Evolutionary conservation across 305 asterid species (phyloP).

Genomic region (Rubia balearica): DNA sequence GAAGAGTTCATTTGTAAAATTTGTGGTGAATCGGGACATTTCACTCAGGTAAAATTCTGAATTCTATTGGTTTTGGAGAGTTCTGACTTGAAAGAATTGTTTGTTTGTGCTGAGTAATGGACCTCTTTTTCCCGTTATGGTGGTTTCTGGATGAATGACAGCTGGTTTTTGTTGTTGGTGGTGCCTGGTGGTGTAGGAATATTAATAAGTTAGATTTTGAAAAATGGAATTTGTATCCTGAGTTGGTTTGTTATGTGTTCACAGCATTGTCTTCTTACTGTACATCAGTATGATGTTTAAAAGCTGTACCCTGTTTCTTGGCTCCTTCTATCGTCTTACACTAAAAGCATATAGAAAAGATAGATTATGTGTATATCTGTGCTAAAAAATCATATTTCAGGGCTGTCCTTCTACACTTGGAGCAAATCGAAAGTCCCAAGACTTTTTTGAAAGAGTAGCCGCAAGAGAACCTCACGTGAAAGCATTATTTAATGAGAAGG

Average conservation of each 20-base stretch:
- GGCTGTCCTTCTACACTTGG: constrained; percentile 99
- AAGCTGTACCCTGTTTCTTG: background rate
- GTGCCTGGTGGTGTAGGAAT: background rate
- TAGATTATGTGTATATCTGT: background rate
- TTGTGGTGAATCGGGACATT: constrained; percentile 98
- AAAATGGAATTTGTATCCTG: background rate
- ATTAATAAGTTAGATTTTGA: background rate
- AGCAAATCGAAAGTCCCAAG: constrained; percentile 90
- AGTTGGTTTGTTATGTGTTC: background rate
- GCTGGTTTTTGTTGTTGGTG: background rate
- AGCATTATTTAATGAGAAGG: constrained; percentile 75
- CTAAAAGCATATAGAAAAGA: background rate
- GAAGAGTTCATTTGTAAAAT: constrained; percentile 94
- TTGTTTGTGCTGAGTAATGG: background rate
- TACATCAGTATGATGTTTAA: background rate
- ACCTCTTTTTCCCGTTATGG: background rate
- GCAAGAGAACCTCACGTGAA: constrained; percentile 87
- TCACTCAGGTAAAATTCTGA: constrained; percentile 62
- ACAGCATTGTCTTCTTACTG: background rate
- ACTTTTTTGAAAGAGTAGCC: constrained; percentile 89
- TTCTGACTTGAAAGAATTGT: background rate
- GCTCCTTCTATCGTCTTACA: background rate
- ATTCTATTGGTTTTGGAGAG: background rate
- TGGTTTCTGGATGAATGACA: background rate
- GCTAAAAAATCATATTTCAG: constrained; percentile 30